Conservation (phyloP, 805 yeast genomes). For the Wickerhamomyces hampshirensis region DNA sequence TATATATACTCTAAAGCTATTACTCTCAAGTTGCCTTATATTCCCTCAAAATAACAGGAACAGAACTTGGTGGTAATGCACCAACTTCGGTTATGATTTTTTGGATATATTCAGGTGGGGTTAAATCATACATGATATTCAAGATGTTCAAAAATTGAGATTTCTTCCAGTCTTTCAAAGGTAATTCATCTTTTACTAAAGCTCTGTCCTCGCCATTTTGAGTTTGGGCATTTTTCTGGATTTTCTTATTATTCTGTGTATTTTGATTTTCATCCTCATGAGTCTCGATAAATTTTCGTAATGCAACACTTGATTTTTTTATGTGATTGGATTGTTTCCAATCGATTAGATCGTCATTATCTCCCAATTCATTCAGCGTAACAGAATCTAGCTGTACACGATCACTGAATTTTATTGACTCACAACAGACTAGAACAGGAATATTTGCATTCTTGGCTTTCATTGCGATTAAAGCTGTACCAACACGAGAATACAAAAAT, state of each 20-base stretch:
- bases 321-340: constrained; percentile 38
- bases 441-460: constrained; percentile 81
- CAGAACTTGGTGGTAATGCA: constrained; percentile 95
- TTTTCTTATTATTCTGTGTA: constrained; percentile 19
- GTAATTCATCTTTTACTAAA: constrained; percentile 31
- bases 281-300: constrained; percentile 55
- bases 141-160: constrained; percentile 64
- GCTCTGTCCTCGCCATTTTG: constrained; percentile 18
- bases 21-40: constrained; percentile 57
- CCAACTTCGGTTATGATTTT: constrained; percentile 96
- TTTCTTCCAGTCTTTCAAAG: constrained; percentile 59
- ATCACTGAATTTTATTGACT: constrained; percentile 89
- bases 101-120: constrained; percentile 90
- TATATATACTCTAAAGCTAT: too few species aligned
- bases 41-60: constrained; percentile 93
- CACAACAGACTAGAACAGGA: constrained; percentile 95
- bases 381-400: constrained; percentile 96
- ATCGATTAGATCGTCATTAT: constrained; percentile 62
- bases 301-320: constrained; percentile 44
- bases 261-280: constrained; percentile 26
- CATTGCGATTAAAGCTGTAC: constrained; percentile 92
- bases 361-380: constrained; percentile 86
- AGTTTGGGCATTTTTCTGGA: constrained; percentile 13
- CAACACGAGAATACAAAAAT: constrained; percentile 86
- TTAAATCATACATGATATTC: constrained; percentile 86